Evolutionary conservation across 2,329 filamentous ascomycete species (phyloP).

Genomic region (Botrytis fabae): DNA sequence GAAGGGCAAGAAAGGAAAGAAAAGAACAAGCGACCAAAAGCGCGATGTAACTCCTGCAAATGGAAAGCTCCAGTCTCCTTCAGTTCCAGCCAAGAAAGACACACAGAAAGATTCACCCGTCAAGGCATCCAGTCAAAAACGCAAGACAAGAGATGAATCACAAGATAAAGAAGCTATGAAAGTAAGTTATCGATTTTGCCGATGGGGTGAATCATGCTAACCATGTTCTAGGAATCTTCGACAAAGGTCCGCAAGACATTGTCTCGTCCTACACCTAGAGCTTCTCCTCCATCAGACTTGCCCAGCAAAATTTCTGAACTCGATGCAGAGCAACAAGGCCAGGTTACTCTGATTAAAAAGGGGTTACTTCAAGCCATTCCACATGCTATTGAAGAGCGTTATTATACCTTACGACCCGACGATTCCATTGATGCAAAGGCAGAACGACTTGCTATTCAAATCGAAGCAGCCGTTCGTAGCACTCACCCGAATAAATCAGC

Average conservation of each 20-base stretch:
- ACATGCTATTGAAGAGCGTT: constrained; percentile 64
- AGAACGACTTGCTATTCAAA: constrained; percentile 70
- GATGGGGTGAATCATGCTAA: constrained; percentile 19
- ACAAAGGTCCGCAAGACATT: constrained; percentile 57
- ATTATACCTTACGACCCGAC: constrained; percentile 62
- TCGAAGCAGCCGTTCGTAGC: constrained; percentile 71
- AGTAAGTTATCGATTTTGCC: constrained; percentile 41
- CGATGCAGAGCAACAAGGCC: constrained; percentile 63
- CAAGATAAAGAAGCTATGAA: constrained; percentile 52
- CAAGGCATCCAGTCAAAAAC: constrained; percentile 42
- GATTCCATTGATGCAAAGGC: constrained; percentile 64
- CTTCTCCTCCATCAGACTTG: constrained; percentile 45
- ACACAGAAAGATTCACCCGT: constrained; percentile 11
- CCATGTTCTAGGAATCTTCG: constrained; percentile 44
- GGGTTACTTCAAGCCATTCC: constrained; percentile 66
- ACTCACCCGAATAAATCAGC: constrained; percentile 54
- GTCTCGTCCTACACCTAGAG: constrained; percentile 46
- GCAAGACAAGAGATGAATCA: constrained; percentile 53
- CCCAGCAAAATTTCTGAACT: constrained; percentile 55
- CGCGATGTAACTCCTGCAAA: constrained; percentile 47
- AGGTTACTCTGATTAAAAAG: constrained; percentile 70
- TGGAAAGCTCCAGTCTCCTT: constrained; percentile 38
- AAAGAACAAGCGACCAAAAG: constrained; percentile 63
- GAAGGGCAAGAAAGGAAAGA: constrained; percentile 59
- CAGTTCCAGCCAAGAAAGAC: constrained; percentile 41